These are phyloP conservation scores for Acanthamoeba healyi DNA, from an alignment of 208 protist genomes.

Conservation along the genomic window DNA sequence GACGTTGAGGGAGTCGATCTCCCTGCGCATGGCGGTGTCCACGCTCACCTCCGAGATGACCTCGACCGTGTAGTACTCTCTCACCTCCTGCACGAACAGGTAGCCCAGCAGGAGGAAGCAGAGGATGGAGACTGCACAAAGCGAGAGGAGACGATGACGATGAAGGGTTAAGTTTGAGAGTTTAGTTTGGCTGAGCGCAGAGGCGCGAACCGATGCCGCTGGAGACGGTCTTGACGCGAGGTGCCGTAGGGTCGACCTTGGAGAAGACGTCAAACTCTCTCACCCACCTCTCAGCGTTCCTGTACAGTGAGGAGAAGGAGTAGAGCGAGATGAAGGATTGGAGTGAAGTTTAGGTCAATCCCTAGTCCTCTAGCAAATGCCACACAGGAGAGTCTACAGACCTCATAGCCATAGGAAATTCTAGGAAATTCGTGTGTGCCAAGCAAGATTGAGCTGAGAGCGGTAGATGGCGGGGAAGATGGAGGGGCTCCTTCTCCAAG, in stretches of 20 bases:
- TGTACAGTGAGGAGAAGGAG: slow-evolving; percentile 79
- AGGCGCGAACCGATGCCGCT: neutral
- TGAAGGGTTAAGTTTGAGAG: no score
- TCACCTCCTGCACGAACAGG: neutral
- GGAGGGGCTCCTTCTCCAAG: neutral
- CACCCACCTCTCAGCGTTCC: neutral
- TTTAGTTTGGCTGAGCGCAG: no score
- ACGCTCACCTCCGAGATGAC: neutral
- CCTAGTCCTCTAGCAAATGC: no score
- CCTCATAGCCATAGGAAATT: neutral
- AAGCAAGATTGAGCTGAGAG: no score
- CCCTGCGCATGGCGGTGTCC: neutral
- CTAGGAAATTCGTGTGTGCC: no score
- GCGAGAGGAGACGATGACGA: neutral
- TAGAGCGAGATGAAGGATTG: no score
- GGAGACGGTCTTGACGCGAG: slow-evolving; percentile 28
- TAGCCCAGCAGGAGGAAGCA: slow-evolving; percentile 33
- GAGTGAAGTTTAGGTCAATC: no score
- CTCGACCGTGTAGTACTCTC: neutral
- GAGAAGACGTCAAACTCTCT: slow-evolving; percentile 24
- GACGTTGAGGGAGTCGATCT: neutral
- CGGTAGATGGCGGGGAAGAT: no score
- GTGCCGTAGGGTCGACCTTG: neutral
- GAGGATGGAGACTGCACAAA: neutral
- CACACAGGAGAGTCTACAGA: neutral